Evolutionary conservation across 208 protist species (phyloP).

Genomic region (Borovskyia barvae): DNA sequence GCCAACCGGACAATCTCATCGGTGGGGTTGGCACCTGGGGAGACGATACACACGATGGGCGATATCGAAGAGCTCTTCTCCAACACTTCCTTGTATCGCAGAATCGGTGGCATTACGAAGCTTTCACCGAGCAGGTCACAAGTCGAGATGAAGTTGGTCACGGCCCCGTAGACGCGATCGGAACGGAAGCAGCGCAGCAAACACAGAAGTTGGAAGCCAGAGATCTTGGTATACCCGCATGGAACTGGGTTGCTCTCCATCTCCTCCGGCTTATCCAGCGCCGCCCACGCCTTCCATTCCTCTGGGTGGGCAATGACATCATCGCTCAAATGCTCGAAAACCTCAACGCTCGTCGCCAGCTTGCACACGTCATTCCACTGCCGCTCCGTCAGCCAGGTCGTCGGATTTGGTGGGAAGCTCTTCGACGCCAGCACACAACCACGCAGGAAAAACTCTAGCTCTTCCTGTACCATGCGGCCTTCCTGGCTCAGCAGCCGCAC

Average conservation of each 20-base stretch:
- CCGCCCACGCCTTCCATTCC: slow-evolving; percentile 93
- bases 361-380: slow-evolving; percentile 97
- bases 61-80: slow-evolving; percentile 89
- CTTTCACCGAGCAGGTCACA: slow-evolving; percentile 92
- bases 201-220: slow-evolving; percentile 93
- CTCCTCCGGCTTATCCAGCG: slow-evolving; percentile 93
- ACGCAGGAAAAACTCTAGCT: slow-evolving; percentile 98
- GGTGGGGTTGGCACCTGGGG: slow-evolving; percentile 97
- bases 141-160: slow-evolving; percentile 93
- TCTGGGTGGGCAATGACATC: slow-evolving; percentile 76
- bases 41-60: slow-evolving; percentile 98
- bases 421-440: slow-evolving; percentile 96
- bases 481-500: slow-evolving; percentile 94
- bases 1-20: slow-evolving; percentile 98
- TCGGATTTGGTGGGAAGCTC: slow-evolving; percentile 79
- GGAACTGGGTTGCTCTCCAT: slow-evolving; percentile 56
- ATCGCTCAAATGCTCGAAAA: slow-evolving; percentile 81
- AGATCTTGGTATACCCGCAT: slow-evolving; percentile 73
- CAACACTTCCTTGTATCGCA: slow-evolving; percentile 96
- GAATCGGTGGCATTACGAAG: slow-evolving; percentile 96
- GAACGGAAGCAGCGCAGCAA: slow-evolving; percentile 97
- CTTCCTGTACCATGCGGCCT: slow-evolving; percentile 60
- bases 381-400: slow-evolving; percentile 93
- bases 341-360: slow-evolving; percentile 57
- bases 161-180: slow-evolving; percentile 95